These are phyloP conservation scores for Mortierella sp. DNA, from an alignment of 371 early-diverging fungal species.

Conservation along the genomic window DNA sequence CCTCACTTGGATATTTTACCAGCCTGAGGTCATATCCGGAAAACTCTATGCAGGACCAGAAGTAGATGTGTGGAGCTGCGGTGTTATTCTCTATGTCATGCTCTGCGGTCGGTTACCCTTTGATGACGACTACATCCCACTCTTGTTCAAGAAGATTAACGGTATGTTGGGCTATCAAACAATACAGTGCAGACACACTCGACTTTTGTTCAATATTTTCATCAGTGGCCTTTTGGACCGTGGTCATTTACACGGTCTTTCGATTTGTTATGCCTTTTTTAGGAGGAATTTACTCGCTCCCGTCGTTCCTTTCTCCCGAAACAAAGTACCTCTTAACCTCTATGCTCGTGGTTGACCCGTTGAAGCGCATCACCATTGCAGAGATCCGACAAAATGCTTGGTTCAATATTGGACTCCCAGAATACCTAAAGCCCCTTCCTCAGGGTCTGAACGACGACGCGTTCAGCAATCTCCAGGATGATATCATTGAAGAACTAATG, in stretches of 20 bases:
- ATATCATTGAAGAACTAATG: conserved; percentile 79
- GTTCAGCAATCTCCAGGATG: conserved; percentile 75
- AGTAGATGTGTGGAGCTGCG: conserved; percentile 99
- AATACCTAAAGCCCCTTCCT: conserved; percentile 85
- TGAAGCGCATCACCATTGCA: conserved; percentile 92
- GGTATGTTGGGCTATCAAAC: conserved; percentile 40
- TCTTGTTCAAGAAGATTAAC: conserved; percentile 94
- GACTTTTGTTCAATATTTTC: not conserved
- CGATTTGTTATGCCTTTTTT: not conserved
- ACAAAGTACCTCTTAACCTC: conserved; percentile 85
- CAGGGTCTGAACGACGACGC: conserved; percentile 70
- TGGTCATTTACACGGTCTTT: not conserved
- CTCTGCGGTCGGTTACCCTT: conserved; percentile 99
- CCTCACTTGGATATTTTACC: not conserved
- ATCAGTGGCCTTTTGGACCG: not conserved
- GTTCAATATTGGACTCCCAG: conserved; percentile 91
- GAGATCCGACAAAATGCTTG: conserved; percentile 91
- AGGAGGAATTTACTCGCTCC: conserved; percentile 93
- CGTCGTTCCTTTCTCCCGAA: conserved; percentile 85
- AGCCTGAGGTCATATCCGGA: conserved; percentile 96
- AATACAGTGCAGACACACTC: not conserved
- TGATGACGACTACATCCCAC: conserved; percentile 98
- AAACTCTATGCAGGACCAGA: conserved; percentile 97
- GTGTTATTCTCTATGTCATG: conserved; percentile 99
- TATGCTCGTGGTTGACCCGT: conserved; percentile 96